Conservation (phyloP, 345 rosid genomes). For the Stellera chamaejasme region DNA sequence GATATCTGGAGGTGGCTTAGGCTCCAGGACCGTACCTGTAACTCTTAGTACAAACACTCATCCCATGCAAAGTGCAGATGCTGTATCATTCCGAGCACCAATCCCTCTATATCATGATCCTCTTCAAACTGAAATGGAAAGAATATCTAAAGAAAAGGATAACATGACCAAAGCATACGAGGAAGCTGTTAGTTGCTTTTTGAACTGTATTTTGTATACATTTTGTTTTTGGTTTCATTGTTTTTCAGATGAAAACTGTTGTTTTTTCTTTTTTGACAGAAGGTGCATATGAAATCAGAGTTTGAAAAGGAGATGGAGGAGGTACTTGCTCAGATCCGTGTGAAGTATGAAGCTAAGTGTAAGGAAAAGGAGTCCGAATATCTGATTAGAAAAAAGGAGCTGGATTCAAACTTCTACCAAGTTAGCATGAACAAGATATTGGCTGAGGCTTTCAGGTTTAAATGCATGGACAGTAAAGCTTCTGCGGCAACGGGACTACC, state of each 20-base stretch:
- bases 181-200: conserved; percentile 29
- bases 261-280: conserved; percentile 30
- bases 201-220: conserved; percentile 9
- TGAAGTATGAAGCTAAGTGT: conserved; percentile 32
- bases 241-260: conserved; percentile 9
- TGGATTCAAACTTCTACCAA: conserved; percentile 27
- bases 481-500: conserved; percentile 14
- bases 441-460: conserved; percentile 51
- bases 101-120: conserved; percentile 28
- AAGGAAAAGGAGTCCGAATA: conserved; percentile 33
- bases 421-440: conserved; percentile 44
- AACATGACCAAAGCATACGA: conserved; percentile 21
- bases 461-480: conserved; percentile 30
- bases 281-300: conserved; percentile 30
- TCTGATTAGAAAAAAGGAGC: conserved; percentile 23
- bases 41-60: conserved; percentile 14
- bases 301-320: conserved; percentile 51
- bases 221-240: conserved; percentile 1
- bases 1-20: conserved; percentile 8
- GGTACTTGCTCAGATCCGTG: conserved; percentile 33
- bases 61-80: conserved; percentile 18
- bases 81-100: conserved; percentile 19
- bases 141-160: conserved; percentile 28
- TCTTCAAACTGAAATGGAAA: conserved; percentile 53
- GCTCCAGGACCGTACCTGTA: conserved; percentile 9